Percentiles rank a stretch among this genome's conserved stretches.
These are phyloP conservation scores for Lophiostoma macrostomum DNA, from an alignment of 495 filamentous ascomycete genomes.

Conservation along the genomic window DNA sequence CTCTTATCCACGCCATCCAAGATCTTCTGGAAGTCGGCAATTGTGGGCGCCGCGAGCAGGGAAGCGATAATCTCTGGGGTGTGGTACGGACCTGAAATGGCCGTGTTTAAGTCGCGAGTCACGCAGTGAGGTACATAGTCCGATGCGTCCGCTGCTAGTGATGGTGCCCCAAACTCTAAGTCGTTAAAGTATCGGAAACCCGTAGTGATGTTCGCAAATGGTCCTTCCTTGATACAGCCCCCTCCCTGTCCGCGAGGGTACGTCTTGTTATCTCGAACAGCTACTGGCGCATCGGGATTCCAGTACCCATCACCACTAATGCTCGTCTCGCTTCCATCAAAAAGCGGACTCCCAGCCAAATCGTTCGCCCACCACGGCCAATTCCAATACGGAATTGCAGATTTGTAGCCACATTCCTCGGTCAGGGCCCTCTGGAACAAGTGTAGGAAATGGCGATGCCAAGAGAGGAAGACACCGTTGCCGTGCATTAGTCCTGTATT, in stretches of 20 bases:
- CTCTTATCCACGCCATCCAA: neutral
- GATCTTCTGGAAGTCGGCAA: neutral
- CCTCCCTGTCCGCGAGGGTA: neutral
- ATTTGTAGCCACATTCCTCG: slow-evolving; percentile 3
- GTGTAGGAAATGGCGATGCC: neutral
- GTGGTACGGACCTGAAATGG: neutral
- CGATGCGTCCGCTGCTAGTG: too few relatives aligned
- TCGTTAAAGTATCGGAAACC: too few relatives aligned
- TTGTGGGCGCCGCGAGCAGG: neutral
- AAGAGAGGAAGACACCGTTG: neutral
- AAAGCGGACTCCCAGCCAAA: neutral
- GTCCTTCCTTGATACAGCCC: neutral
- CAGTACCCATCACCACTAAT: neutral
- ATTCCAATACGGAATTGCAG: neutral
- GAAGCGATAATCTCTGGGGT: neutral
- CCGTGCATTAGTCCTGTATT: neutral
- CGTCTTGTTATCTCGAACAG: neutral
- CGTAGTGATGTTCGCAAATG: neutral
- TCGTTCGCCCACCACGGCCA: neutral
- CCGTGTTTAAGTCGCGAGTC: neutral
- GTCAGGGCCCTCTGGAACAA: neutral
- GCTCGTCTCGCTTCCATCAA: neutral
- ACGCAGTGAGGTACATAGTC: too few relatives aligned
- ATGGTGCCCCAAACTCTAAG: too few relatives aligned
- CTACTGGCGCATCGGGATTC: neutral